Percentiles rank a stretch among this genome's conserved stretches.
Evolutionary conservation across 345 rosid genomes (phyloP).

Genomic region (Cardiospermum halicacabum): DNA sequence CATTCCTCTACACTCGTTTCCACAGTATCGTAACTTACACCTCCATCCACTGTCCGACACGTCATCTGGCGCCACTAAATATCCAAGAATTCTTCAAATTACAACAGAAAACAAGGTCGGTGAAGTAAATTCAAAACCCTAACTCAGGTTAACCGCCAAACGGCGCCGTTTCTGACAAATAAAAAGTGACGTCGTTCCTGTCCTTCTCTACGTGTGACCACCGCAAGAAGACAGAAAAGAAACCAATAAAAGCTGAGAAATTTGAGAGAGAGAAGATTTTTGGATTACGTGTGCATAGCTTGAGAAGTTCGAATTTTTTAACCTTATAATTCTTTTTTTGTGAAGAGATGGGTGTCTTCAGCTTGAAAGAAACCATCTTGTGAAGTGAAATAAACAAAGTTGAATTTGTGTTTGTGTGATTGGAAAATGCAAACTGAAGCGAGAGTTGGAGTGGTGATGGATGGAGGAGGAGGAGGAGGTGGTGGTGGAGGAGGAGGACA

Average conservation of each 20-base stretch:
- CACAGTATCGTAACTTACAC: neutral
- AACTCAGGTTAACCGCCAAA: neutral
- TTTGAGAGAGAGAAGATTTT: neutral
- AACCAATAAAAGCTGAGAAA: neutral
- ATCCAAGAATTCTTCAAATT: too few species aligned
- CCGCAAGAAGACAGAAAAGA: neutral
- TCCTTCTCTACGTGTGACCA: neutral
- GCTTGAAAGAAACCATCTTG: neutral
- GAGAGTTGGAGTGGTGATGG: constrained; percentile 65
- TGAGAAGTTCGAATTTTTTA: neutral
- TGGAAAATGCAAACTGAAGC: constrained; percentile 84
- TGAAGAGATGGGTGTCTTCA: too few species aligned
- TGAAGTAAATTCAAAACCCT: neutral
- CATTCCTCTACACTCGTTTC: neutral
- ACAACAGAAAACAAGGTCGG: neutral
- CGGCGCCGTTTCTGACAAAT: neutral
- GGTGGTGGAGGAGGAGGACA: constrained; percentile 51
- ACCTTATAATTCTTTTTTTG: too few species aligned
- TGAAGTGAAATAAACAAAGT: neutral
- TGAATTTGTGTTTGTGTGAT: neutral
- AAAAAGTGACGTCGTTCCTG: neutral
- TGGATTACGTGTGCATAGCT: constrained; percentile 1
- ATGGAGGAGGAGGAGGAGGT: constrained; percentile 42
- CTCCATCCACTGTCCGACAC: neutral
- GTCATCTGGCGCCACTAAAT: neutral